phyloP scores from a whole-genome alignment of 1,139 yeast genomes.

The Sugiyamaella neomexicana region DNA sequence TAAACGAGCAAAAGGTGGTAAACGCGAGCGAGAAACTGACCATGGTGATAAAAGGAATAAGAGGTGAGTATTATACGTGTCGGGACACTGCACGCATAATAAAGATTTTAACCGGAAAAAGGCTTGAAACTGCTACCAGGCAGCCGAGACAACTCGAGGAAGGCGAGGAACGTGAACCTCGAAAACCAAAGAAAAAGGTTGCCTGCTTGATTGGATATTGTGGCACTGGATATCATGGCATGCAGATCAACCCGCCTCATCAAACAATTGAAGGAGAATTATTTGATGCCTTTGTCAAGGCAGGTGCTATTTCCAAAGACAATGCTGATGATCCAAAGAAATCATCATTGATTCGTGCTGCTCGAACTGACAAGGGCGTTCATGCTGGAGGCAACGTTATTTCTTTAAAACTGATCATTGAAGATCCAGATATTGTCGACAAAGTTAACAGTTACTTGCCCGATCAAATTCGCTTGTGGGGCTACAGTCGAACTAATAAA shows the following conservation, averaged over 20 bases:
- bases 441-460: conserved; percentile 78
- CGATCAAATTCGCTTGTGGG: conserved; percentile 89
- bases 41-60: background rate
- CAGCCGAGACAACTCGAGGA: conserved; percentile 29
- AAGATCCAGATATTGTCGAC: conserved; percentile 72
- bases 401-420: conserved; percentile 82
- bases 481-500: conserved; percentile 83
- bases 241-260: conserved; percentile 91
- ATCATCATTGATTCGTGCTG: conserved; percentile 91
- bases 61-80: conserved; percentile 1
- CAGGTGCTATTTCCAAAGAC: conserved; percentile 89
- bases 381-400: conserved; percentile 98
- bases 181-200: conserved; percentile 81
- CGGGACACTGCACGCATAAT: background rate
- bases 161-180: conserved; percentile 44
- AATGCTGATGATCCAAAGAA: conserved; percentile 90
- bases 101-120: conserved; percentile 1
- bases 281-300: conserved; percentile 77
- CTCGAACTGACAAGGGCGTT: conserved; percentile 97
- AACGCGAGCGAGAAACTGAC: background rate
- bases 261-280: conserved; percentile 91
- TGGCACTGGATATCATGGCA: conserved; percentile 97
- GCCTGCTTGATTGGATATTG: conserved; percentile 95
- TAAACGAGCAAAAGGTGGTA: conserved; percentile 2
- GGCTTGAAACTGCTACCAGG: conserved; percentile 17